Base-by-base conservation (phyloP, 148 eudicot genomes). In the Rhododendron simsii region DNA sequence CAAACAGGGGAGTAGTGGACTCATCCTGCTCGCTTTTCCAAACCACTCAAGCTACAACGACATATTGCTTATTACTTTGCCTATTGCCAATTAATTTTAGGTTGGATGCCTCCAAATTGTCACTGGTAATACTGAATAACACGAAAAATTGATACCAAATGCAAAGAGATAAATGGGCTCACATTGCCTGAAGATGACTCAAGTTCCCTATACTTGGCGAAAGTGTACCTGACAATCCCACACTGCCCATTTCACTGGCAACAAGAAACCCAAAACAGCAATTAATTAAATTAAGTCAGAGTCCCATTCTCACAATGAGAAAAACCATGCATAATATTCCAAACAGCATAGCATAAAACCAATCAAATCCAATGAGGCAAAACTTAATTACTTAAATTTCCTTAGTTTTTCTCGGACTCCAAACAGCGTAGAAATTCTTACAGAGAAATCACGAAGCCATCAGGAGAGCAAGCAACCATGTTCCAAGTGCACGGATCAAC, bases 401-500 rank as follows among this genome's bases (percentile, higher is more conserved):
- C 9, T 73, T 1, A 30, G 78, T 35, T 74, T 4, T 30, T 35
- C 23, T 33, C 12, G 16, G 80, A 26, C 45, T 71, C 30, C 44
- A 84, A 47, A 33, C 73, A 47, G 21, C 39, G 53, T 28, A 21
- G 44, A 73, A 12, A 18, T 37, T 89, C 99, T 92, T 88, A 96
- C 99, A 96, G 93, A 84, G 98, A 95, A 51, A 90, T 86, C 79
- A 96, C 99, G 88, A 91, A 92, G 51, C 96, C 95, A 82, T 96
- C 96, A 65, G 89, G 11, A 77, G 99, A 94, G 88, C 99, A 96
- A 86, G 87, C 98, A 87, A 96, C 94, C 96, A 95, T 92, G 90
- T 92, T 90, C 99, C 99, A 96, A 89, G 98, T 96, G 88, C 99
- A 96, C 84, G 99, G 99, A 91, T 96, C 99, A 73, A 96, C 99